Percentiles rank a stretch among this genome's conserved stretches.
phyloP scores from a whole-genome alignment of 129 eudicot genomes.

The Helichrysum umbraculigerum region DNA sequence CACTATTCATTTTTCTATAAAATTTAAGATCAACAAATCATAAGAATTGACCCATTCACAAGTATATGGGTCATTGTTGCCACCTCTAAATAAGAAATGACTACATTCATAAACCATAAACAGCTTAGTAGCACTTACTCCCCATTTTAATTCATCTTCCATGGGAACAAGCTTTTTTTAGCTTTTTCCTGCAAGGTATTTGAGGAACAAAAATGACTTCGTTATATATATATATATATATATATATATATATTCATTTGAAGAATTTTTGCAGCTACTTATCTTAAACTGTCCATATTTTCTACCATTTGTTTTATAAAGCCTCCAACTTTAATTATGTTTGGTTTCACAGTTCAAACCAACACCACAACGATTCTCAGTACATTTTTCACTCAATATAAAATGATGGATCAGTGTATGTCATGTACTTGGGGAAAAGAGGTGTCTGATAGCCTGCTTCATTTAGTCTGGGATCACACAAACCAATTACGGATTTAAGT shows the following conservation, averaged over 20 bases:
- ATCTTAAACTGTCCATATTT: constrained; percentile 93
- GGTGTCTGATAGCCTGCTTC: too few relatives aligned
- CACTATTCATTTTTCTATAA: too few relatives aligned
- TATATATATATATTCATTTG: constrained; percentile 73
- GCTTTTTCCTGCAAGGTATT: constrained; percentile 60
- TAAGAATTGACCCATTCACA: constrained; percentile 3
- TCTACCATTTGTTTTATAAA: constrained; percentile 86
- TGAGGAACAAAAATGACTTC: constrained; percentile 58
- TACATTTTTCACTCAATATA: too few relatives aligned
- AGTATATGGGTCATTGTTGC: background rate
- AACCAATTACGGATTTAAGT: too few relatives aligned
- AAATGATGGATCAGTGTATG: too few relatives aligned
- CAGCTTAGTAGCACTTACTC: constrained; percentile 47
- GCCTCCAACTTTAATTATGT: constrained; percentile 84
- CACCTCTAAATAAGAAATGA: background rate
- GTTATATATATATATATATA: too few relatives aligned
- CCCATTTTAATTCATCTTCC: constrained; percentile 69
- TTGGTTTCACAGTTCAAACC: too few relatives aligned
- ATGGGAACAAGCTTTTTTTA: constrained; percentile 55
- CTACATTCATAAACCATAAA: constrained; percentile 1
- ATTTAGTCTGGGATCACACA: too few relatives aligned
- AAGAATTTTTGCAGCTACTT: constrained; percentile 80
- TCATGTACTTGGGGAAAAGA: too few relatives aligned
- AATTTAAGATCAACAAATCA: too few relatives aligned
- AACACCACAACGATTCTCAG: too few relatives aligned